These are phyloP conservation scores for Coemansia sp. DNA, from an alignment of 192 early-diverging fungal species.

Conservation along the genomic window DNA sequence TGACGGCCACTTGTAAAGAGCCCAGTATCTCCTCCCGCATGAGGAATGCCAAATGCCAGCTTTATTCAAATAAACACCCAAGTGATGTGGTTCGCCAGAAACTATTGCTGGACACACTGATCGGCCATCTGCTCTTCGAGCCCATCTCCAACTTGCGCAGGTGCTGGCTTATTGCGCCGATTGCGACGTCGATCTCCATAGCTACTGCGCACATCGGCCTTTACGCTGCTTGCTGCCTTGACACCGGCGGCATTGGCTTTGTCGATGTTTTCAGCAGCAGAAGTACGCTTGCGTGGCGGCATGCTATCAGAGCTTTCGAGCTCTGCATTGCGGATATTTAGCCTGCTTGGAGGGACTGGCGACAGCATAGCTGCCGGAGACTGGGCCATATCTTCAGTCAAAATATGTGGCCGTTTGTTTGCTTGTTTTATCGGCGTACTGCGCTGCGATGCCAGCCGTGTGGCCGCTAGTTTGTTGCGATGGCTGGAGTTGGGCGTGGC, in stretches of 20 bases:
- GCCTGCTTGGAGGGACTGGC: slow-evolving; percentile 33
- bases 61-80: not conserved
- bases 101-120: slow-evolving; percentile 50
- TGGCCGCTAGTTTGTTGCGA: not conserved
- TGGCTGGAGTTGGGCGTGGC: not conserved
- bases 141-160: slow-evolving; percentile 12
- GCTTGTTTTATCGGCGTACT: slow-evolving; percentile 22
- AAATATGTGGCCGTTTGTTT: slow-evolving; percentile 20
- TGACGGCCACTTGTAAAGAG: slow-evolving; percentile 57
- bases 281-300: slow-evolving; percentile 42
- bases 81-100: not conserved
- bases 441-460: slow-evolving; percentile 28
- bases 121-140: slow-evolving; percentile 45
- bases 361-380: slow-evolving; percentile 24
- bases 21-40: no score
- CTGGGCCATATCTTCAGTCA: slow-evolving; percentile 3
- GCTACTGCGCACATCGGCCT: slow-evolving; percentile 28
- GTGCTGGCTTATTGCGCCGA: slow-evolving; percentile 39
- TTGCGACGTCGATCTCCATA: slow-evolving; percentile 45
- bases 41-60: not conserved
- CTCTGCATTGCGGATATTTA: slow-evolving; percentile 26
- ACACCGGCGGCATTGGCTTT: not conserved
- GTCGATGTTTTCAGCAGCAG: slow-evolving; percentile 3
- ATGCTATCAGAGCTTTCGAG: slow-evolving; percentile 5
- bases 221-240: slow-evolving; percentile 8